Evolutionary conservation across 2,329 filamentous ascomycete species (phyloP).

Genomic region (Arthroderma sp.): DNA sequence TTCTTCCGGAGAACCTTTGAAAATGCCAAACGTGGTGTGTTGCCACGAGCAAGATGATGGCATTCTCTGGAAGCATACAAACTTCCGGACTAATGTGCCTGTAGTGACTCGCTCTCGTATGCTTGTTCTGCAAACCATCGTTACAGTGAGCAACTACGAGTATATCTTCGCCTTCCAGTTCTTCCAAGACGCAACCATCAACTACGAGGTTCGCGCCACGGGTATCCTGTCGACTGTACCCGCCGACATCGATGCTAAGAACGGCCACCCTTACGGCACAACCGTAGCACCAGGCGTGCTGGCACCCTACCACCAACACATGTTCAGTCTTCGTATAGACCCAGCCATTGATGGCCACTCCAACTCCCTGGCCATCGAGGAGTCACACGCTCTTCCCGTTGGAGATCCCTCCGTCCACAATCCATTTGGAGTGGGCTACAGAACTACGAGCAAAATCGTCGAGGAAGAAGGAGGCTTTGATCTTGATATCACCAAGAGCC

Average conservation of each 20-base stretch:
- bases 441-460: slow-evolving; percentile 34
- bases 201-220: slow-evolving; percentile 31
- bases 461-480: slow-evolving; percentile 37
- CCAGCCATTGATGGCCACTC: slow-evolving; percentile 44
- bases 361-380: slow-evolving; percentile 44
- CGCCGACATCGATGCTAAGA: slow-evolving; percentile 47
- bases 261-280: slow-evolving; percentile 51
- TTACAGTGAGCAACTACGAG: slow-evolving; percentile 33
- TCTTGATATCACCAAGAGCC: slow-evolving; percentile 28
- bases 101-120: slow-evolving; percentile 48
- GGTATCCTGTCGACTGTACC: slow-evolving; percentile 53
- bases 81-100: slow-evolving; percentile 50
- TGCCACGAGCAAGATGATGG: slow-evolving; percentile 55
- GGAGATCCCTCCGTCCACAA: slow-evolving; percentile 33
- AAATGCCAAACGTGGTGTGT: slow-evolving; percentile 50
- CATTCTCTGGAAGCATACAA: slow-evolving; percentile 57
- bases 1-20: slow-evolving; percentile 40
- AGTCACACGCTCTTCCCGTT: slow-evolving; percentile 46
- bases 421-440: slow-evolving; percentile 41
- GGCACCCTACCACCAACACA: slow-evolving; percentile 59
- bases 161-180: slow-evolving; percentile 35
- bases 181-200: slow-evolving; percentile 36
- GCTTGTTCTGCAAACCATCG: slow-evolving; percentile 44
- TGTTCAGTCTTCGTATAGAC: slow-evolving; percentile 55
- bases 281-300: slow-evolving; percentile 54